Evolutionary conservation across 208 protist genomes (phyloP).

Genomic region (Acanthamoeba healyi): DNA sequence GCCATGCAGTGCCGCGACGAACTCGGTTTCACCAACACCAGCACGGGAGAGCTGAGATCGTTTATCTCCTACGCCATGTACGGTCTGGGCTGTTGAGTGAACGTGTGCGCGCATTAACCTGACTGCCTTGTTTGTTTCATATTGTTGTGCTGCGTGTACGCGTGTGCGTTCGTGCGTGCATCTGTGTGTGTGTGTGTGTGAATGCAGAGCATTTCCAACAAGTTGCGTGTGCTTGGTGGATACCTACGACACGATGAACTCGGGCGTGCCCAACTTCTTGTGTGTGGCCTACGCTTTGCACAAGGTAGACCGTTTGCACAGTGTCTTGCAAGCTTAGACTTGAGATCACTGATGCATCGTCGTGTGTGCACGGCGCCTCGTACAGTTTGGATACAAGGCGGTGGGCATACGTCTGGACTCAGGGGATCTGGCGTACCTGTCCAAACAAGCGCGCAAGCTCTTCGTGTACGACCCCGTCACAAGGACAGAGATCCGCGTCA

Average conservation of each 20-base stretch:
- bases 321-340: no score
- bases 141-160: no score
- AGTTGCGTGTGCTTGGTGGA: constrained; percentile 94
- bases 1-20: constrained; percentile 24
- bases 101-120: no score
- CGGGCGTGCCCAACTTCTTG: constrained; percentile 91
- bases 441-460: constrained; percentile 82
- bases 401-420: constrained; percentile 86
- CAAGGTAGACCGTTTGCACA: not conserved
- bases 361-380: not conserved
- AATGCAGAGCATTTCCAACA: constrained; percentile 86
- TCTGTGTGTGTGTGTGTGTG: not conserved
- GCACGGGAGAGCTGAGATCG: constrained; percentile 41
- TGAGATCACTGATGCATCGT: not conserved
- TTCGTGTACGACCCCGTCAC: not conserved
- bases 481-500: no score
- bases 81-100: no score
- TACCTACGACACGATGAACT: constrained; percentile 93
- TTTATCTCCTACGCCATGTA: constrained; percentile 67
- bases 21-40: constrained; percentile 62
- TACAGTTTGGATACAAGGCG: constrained; percentile 83
- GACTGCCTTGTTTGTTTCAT: not conserved
- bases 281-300: constrained; percentile 87
- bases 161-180: no score
- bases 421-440: constrained; percentile 92